phyloP scores from a whole-genome alignment of 768 basidiomycete species.

The Lactifluus subvellereus region DNA sequence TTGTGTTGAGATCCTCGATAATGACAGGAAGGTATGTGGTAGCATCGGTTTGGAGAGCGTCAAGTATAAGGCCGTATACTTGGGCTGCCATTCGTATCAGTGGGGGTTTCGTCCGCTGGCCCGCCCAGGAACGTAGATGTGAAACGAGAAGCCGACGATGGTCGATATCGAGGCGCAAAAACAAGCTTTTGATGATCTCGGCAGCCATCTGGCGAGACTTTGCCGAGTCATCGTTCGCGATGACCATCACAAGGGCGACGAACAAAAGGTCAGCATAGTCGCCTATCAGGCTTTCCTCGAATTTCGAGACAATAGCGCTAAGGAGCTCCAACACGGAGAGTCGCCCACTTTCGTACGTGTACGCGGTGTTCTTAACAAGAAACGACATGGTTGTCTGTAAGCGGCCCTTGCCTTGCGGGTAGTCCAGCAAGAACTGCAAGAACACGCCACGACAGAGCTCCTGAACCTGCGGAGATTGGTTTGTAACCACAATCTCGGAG shows the following conservation, averaged over 20 bases:
- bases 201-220: conserved; percentile 88
- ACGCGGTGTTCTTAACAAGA: conserved; percentile 87
- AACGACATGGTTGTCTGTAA: conserved; percentile 85
- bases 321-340: conserved; percentile 92
- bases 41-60: conserved; percentile 49
- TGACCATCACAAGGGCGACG: conserved; percentile 83
- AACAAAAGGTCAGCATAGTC: conserved; percentile 89
- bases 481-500: conserved; percentile 88
- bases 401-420: conserved; percentile 92
- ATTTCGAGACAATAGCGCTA: conserved; percentile 78
- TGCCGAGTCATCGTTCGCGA: conserved; percentile 90
- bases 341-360: conserved; percentile 84
- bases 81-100: conserved; percentile 73
- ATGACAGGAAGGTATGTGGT: conserved; percentile 43
- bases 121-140: conserved; percentile 77
- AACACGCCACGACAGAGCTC: conserved; percentile 85
- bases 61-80: conserved; percentile 76
- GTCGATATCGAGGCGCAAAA: conserved; percentile 58
- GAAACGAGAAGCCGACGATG: conserved; percentile 52
- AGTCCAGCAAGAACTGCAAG: conserved; percentile 93
- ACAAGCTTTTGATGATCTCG: conserved; percentile 71
- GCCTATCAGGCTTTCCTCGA: conserved; percentile 61
- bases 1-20: conserved; percentile 49
- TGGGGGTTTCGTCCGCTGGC: conserved; percentile 50
- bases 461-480: conserved; percentile 84